Conservation (phyloP, 2,329 filamentous ascomycete species). For the Graphilbum ipis-grandicollis region DNA sequence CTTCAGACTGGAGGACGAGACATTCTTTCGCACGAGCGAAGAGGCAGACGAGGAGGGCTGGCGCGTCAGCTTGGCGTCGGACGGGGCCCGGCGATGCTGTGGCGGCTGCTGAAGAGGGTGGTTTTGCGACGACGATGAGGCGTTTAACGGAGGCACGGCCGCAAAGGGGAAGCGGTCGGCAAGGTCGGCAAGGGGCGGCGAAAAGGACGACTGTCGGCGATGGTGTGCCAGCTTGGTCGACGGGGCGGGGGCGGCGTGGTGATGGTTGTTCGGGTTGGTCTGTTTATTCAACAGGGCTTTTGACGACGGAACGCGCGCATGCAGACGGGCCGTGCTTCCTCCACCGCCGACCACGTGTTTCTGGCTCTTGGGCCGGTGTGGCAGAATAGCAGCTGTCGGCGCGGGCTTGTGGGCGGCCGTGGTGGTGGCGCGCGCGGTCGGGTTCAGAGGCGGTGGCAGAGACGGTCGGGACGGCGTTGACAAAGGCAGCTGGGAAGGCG, state of each 20-base stretch:
- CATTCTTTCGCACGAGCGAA: constrained; percentile 34
- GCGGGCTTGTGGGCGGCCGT: not conserved
- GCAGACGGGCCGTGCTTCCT: constrained; percentile 22
- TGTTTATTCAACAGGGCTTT: constrained; percentile 25
- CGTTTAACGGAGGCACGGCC: not conserved
- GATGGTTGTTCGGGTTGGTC: not conserved
- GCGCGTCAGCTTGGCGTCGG: constrained; percentile 27
- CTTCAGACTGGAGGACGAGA: constrained; percentile 36
- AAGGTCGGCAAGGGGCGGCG: constrained; percentile 22
- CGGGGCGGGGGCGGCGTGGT: constrained; percentile 12
- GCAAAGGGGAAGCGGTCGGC: constrained; percentile 8
- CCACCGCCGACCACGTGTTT: constrained; percentile 27
- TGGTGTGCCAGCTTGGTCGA: constrained; percentile 14
- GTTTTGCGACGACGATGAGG: not conserved
- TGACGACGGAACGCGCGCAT: constrained; percentile 33
- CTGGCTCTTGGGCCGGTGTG: constrained; percentile 17
- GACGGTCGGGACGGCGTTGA: too few relatives aligned
- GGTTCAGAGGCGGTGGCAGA: too few relatives aligned
- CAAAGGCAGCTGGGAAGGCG: not conserved
- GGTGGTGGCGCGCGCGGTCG: not conserved
- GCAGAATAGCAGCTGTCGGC: constrained; percentile 14
- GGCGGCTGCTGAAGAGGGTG: constrained; percentile 12
- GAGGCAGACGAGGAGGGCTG: constrained; percentile 23
- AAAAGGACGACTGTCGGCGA: constrained; percentile 26
- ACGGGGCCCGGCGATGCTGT: constrained; percentile 13